phyloP scores from a whole-genome alignment of 2,329 filamentous ascomycete species.

The Aspergillus neotritici region DNA sequence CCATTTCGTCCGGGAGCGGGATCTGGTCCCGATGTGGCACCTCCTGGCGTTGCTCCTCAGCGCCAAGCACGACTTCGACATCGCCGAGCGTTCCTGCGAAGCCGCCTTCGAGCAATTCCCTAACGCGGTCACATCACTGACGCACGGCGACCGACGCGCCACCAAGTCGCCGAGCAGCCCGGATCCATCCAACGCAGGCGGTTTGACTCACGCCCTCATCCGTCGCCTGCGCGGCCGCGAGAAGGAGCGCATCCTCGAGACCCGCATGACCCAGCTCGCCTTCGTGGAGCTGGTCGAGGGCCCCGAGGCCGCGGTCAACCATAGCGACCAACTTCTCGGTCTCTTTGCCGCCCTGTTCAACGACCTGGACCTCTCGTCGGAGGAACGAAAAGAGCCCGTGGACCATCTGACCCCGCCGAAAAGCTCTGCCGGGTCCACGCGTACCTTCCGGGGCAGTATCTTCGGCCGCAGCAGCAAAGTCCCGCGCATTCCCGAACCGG shows the following conservation, averaged over 20 bases:
- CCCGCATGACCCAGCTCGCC: slow-evolving; percentile 90
- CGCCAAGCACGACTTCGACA: slow-evolving; percentile 75
- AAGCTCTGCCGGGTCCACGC: slow-evolving; percentile 64
- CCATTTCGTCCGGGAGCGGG: slow-evolving; percentile 35
- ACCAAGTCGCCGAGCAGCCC: slow-evolving; percentile 18
- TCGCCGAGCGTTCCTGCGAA: slow-evolving; percentile 77
- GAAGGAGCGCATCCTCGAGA: slow-evolving; percentile 80
- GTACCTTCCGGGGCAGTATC: slow-evolving; percentile 67
- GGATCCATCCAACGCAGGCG: slow-evolving; percentile 12
- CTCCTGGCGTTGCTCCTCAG: slow-evolving; percentile 79
- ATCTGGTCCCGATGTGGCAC: slow-evolving; percentile 82
- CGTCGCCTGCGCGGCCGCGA: slow-evolving; percentile 79
- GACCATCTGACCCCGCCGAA: slow-evolving; percentile 55
- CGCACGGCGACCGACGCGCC: slow-evolving; percentile 47
- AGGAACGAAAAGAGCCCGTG: slow-evolving; percentile 22
- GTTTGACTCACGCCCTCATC: slow-evolving; percentile 49
- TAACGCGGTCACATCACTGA: slow-evolving; percentile 64
- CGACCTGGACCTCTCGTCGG: slow-evolving; percentile 44
- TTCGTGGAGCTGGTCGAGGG: slow-evolving; percentile 80
- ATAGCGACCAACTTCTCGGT: slow-evolving; percentile 74
- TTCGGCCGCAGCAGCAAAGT: slow-evolving; percentile 56
- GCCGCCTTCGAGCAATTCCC: slow-evolving; percentile 88
- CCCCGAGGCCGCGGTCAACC: slow-evolving; percentile 78
- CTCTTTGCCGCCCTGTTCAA: slow-evolving; percentile 80
- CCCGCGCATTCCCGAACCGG: slow-evolving; percentile 27